A percentile compares a stretch with the other conserved stretches of the same genome.
These are phyloP conservation scores for Ophidiomyces ophidiicola DNA, from an alignment of 2,329 filamentous ascomycete species.

Conservation along the genomic window DNA sequence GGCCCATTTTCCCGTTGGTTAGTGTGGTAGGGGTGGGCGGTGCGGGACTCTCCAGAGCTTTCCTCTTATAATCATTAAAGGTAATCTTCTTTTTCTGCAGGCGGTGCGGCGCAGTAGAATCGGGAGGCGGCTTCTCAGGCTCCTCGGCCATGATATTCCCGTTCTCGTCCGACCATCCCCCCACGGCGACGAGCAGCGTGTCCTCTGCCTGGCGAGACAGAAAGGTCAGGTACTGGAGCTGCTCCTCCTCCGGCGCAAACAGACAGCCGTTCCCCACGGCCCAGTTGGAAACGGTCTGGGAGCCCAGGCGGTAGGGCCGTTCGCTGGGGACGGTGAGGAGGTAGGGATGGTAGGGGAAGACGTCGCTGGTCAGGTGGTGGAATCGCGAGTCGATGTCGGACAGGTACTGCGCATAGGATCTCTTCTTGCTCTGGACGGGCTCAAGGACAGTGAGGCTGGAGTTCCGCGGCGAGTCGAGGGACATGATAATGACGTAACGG, in stretches of 20 bases:
- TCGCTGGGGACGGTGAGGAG: constrained; percentile 37
- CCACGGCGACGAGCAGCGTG: constrained; percentile 40
- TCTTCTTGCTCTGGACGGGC: constrained; percentile 12
- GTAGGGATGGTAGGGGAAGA: constrained; percentile 35
- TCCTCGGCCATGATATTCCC: constrained; percentile 36
- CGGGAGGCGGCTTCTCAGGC: constrained; percentile 26
- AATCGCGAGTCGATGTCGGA: constrained; percentile 26
- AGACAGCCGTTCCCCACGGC: constrained; percentile 39
- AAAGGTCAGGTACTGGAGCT: constrained; percentile 52
- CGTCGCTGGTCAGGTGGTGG: constrained; percentile 30
- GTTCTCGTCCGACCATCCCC: constrained; percentile 42
- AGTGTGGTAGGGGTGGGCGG: constrained; percentile 16
- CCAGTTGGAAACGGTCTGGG: constrained; percentile 36
- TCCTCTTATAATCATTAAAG: constrained; percentile 49
- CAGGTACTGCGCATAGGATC: constrained; percentile 15
- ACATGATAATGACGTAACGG: constrained; percentile 14
- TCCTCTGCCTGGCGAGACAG: constrained; percentile 46
- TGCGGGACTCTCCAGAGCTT: constrained; percentile 31
- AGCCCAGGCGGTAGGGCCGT: constrained; percentile 34
- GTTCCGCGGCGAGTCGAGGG: constrained; percentile 12
- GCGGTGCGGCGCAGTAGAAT: constrained; percentile 23
- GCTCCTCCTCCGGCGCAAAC: constrained; percentile 44
- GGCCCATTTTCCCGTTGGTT: constrained; percentile 1
- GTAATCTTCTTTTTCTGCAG: constrained; percentile 50
- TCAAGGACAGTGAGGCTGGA: constrained; percentile 9